Percentiles rank a stretch among this genome's conserved stretches.
These are phyloP conservation scores for Arachnopeziza araneosa DNA, from an alignment of 2,329 filamentous ascomycete genomes.

Conservation along the genomic window DNA sequence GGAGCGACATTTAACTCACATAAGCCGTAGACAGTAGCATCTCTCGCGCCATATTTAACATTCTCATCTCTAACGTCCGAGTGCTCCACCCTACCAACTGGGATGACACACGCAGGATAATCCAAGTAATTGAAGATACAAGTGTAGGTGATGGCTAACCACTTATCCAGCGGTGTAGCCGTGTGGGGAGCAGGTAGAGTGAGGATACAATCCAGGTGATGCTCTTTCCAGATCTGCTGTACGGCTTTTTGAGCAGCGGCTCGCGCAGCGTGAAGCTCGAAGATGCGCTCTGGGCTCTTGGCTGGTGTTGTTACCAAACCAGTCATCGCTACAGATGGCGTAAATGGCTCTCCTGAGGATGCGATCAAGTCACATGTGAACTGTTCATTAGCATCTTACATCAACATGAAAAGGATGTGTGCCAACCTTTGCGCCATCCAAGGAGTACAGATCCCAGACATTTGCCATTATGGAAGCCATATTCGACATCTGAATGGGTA, in stretches of 20 bases:
- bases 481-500: background rate
- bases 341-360: background rate
- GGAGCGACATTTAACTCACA: background rate
- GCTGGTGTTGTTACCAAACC: background rate
- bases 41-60: background rate
- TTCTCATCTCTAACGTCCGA: background rate
- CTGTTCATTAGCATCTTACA: background rate
- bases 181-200: slow-evolving; percentile 46
- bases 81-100: slow-evolving; percentile 32
- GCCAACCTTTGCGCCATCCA: background rate
- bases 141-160: slow-evolving; percentile 47
- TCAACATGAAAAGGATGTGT: background rate
- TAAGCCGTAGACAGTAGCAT: background rate
- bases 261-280: background rate
- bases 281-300: background rate
- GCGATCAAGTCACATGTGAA: background rate
- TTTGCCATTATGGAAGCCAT: background rate
- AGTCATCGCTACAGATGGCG: background rate
- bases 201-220: slow-evolving; percentile 44
- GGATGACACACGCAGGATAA: slow-evolving; percentile 48
- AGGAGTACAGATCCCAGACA: background rate
- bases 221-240: background rate
- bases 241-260: background rate
- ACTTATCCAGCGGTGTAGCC: slow-evolving; percentile 40
- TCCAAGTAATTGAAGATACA: slow-evolving; percentile 53